Conservation (phyloP, 2,329 filamentous ascomycete genomes). For the Alternaria triticimaculans region DNA sequence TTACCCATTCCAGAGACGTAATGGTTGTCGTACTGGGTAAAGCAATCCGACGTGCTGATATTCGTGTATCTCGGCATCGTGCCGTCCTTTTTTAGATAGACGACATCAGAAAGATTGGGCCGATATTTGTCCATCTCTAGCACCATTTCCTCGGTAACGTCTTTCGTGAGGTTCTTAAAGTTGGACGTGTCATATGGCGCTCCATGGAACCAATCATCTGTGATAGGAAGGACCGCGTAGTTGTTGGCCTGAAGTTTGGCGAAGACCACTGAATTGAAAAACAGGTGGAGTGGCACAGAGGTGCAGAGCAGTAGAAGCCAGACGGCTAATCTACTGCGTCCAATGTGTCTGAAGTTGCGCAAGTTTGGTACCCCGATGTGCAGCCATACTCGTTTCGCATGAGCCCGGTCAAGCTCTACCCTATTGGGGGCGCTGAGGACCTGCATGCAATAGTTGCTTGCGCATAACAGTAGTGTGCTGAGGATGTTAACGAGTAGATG, state of each 20-base stretch:
- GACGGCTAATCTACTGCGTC: constrained; percentile 1
- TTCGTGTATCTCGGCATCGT: constrained; percentile 3
- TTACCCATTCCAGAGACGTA: constrained; percentile 20
- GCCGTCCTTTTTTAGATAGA: neutral
- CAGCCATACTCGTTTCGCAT: constrained; percentile 48
- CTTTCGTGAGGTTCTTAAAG: neutral
- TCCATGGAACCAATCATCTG: constrained; percentile 16
- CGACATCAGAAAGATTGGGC: neutral
- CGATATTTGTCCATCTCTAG: neutral
- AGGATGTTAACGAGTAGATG: constrained; percentile 59
- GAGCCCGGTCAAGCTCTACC: constrained; percentile 27
- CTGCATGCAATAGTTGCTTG: constrained; percentile 40
- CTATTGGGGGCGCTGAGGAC: constrained; percentile 30
- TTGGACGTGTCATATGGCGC: constrained; percentile 12
- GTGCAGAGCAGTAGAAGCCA: constrained; percentile 12
- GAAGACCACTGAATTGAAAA: constrained; percentile 27
- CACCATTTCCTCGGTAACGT: neutral
- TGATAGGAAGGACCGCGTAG: constrained; percentile 17
- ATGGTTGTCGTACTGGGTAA: constrained; percentile 13
- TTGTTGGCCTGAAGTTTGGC: constrained; percentile 24
- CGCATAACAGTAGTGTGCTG: constrained; percentile 37
- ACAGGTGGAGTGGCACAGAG: constrained; percentile 23
- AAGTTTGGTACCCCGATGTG: constrained; percentile 50
- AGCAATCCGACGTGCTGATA: constrained; percentile 10
- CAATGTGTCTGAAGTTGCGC: constrained; percentile 3